Evolutionary conservation across 352 stramenopile genomes (phyloP).

Genomic region (Poterioochromonas sp.): DNA sequence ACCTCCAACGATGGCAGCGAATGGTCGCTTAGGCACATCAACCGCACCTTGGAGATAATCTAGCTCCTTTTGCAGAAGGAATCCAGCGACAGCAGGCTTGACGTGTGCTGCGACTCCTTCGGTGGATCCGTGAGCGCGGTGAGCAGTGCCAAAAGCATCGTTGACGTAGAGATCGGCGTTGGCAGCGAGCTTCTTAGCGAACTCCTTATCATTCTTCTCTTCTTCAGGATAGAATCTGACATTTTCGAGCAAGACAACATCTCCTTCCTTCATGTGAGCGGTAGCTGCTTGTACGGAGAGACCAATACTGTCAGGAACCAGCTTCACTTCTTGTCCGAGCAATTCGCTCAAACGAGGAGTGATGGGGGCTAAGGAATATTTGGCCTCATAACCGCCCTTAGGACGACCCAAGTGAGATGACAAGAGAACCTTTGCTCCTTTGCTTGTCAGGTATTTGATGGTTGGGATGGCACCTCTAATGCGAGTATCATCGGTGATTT

Average conservation of each 20-base stretch:
- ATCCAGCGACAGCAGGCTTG: slow-evolving; percentile 77
- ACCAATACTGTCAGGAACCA: slow-evolving; percentile 88
- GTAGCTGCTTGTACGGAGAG: slow-evolving; percentile 70
- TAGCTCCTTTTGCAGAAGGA: slow-evolving; percentile 82
- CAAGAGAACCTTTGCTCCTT: slow-evolving; percentile 90
- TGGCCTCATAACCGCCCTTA: slow-evolving; percentile 79
- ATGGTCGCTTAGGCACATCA: slow-evolving; percentile 72
- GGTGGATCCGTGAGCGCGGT: slow-evolving; percentile 93
- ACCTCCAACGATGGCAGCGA: slow-evolving; percentile 86
- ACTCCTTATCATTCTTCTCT: slow-evolving; percentile 85
- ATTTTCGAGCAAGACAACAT: slow-evolving; percentile 83
- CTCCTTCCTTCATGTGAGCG: slow-evolving; percentile 66
- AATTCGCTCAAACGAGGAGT: slow-evolving; percentile 81
- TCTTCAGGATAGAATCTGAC: slow-evolving; percentile 96
- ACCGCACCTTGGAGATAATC: slow-evolving; percentile 48
- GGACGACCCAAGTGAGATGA: slow-evolving; percentile 95
- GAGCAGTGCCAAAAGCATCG: slow-evolving; percentile 93
- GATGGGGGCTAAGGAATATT: slow-evolving; percentile 90
- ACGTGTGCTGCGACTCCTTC: slow-evolving; percentile 91
- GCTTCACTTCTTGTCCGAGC: slow-evolving; percentile 75
- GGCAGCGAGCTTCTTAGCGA: slow-evolving; percentile 84
- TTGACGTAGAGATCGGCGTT: slow-evolving; percentile 81
- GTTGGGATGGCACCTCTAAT: slow-evolving; percentile 86
- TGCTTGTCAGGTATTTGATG: slow-evolving; percentile 86
- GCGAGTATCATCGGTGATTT: slow-evolving; percentile 94